Base-by-base conservation (phyloP, 1,139 yeast species). In the Zygoascus sp. region DNA sequence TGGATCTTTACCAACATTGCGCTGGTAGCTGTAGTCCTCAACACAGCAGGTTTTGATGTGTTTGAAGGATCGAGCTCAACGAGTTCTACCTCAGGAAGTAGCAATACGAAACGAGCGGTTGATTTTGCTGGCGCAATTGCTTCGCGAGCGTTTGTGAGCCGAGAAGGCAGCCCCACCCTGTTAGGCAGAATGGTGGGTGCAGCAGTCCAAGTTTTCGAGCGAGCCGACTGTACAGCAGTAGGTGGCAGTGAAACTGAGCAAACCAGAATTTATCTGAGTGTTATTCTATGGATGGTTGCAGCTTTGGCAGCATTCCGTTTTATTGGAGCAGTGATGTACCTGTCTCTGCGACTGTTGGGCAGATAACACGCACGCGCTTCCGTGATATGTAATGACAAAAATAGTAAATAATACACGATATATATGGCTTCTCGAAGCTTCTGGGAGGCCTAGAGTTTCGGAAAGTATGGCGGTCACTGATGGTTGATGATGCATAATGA, bases 1-100 rank as follows among this genome's bases (percentile, higher is more conserved):
- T 85, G 95, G 95, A 80, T 85, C 76, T 69, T 83, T 49, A 74
- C 86, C 47, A 85, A 85, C 61, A 79, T 83, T 53, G 75, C 83
- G 1, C 56, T 77, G 28, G 66, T 83, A 40, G 90, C 89, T 0
- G 70, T 83, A 25, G 90, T 85, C 2, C 73, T 84, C 43, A 80
- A 81, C 56, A 79, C 87, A 0, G 88, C 86, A 32, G 83, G 90
- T 0, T 62, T 80, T 25, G 52, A 50, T 39, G 63, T 60, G 6
- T 49, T 61, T 44, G 58, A 67, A 11, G 56, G 62, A 3, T 50
- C 50, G 28, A 52, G 56, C 32, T 47, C 54, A 13, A 20, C 42
- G 9, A 32, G 34, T 10, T 27, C 49, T 22, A 39, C 53, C 16
- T n/a, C n/a, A n/a, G n/a, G n/a, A n/a, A 39, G 45, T 8, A 42